Evolutionary conservation across 148 eudicot genomes (phyloP).

Genomic region (Rhododendron griersonianum): DNA sequence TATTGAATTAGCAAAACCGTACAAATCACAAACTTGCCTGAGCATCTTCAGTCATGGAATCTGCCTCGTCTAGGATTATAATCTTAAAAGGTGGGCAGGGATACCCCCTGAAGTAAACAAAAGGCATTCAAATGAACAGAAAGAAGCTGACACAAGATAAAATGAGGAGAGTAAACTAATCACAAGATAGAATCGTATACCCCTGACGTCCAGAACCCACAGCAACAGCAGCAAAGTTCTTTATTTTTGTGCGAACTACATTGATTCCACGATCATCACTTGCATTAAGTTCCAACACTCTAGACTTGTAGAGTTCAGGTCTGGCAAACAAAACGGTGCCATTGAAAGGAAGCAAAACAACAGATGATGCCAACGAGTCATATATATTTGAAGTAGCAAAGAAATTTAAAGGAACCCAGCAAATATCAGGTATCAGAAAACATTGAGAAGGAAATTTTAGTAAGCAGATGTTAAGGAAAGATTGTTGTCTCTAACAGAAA

Average conservation of each 20-base stretch:
- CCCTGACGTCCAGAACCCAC: slow-evolving; percentile 73
- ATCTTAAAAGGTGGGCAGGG: slow-evolving; percentile 95
- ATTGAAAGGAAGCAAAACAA: slow-evolving; percentile 4
- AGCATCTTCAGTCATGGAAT: slow-evolving; percentile 99
- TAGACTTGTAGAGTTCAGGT: slow-evolving; percentile 88
- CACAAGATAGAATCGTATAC: slow-evolving; percentile 26
- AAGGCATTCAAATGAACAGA: neutral
- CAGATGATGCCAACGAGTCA: slow-evolving; percentile 1
- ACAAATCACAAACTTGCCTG: slow-evolving; percentile 47
- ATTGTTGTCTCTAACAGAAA: neutral
- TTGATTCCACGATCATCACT: slow-evolving; percentile 99
- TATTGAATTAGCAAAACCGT: neutral
- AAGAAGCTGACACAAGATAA: neutral
- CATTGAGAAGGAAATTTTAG: neutral
- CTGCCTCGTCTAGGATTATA: slow-evolving; percentile 92
- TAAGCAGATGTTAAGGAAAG: neutral
- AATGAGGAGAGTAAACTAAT: slow-evolving; percentile 12
- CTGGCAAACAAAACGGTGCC: slow-evolving; percentile 30
- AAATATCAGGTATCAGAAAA: neutral
- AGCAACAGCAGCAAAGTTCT: slow-evolving; percentile 89
- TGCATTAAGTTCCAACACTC: slow-evolving; percentile 97
- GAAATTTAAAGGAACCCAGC: neutral
- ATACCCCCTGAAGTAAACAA: slow-evolving; percentile 48
- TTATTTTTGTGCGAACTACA: slow-evolving; percentile 95
- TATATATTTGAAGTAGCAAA: neutral